These are phyloP conservation scores for Mycotypha africana DNA, from an alignment of 371 early-diverging fungal genomes.

Conservation along the genomic window DNA sequence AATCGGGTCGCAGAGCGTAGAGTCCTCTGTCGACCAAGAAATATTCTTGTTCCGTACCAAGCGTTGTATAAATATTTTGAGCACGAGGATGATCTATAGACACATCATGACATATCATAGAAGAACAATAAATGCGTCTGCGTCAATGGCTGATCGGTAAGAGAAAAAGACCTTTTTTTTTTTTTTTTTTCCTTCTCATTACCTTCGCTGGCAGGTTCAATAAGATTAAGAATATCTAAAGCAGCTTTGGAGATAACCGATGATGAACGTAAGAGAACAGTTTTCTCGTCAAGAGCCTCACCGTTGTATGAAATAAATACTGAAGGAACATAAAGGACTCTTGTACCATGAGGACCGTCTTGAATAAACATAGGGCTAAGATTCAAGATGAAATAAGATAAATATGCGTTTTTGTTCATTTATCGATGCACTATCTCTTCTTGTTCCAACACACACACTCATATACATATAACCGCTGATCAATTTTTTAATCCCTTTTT, in stretches of 20 bases:
- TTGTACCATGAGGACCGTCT: slow-evolving; percentile 89
- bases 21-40: slow-evolving; percentile 93
- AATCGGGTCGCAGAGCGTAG: slow-evolving; percentile 90
- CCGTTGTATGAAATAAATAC: slow-evolving; percentile 98
- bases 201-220: slow-evolving; percentile 58
- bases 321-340: slow-evolving; percentile 92
- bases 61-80: slow-evolving; percentile 80
- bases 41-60: slow-evolving; percentile 98
- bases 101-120: too few relatives aligned
- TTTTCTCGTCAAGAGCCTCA: slow-evolving; percentile 98
- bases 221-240: slow-evolving; percentile 67
- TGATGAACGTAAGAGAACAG: slow-evolving; percentile 89
- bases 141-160: too few relatives aligned
- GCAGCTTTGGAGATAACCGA: slow-evolving; percentile 80
- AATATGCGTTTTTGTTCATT: not conserved
- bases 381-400: not conserved
- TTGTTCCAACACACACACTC: too few relatives aligned
- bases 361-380: slow-evolving; percentile 92
- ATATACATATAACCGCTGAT: too few relatives aligned
- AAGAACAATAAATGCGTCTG: too few relatives aligned
- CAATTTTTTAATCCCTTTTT: not conserved
- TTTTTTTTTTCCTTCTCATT: not conserved
- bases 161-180: too few relatives aligned
- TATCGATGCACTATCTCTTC: not conserved
- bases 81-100: slow-evolving; percentile 41